Percentiles rank a stretch among this genome's conserved stretches.
phyloP scores from a whole-genome alignment of 768 basidiomycete species.

The Gelatoporia subvermispora region DNA sequence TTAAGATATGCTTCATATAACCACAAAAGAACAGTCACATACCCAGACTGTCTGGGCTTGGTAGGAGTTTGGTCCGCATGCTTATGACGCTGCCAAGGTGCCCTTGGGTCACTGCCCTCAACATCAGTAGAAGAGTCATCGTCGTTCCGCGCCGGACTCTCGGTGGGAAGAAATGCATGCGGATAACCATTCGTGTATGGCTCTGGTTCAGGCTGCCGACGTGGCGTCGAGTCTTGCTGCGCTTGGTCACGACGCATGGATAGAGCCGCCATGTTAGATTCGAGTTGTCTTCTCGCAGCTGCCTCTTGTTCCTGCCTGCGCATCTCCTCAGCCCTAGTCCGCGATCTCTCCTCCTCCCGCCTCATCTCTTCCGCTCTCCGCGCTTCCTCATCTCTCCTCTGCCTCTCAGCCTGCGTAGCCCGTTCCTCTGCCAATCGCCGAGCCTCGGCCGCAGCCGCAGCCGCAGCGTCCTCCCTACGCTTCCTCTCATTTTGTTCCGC shows the following conservation, averaged over 20 bases:
- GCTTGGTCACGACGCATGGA: too few species aligned
- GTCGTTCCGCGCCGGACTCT: conserved; percentile 55
- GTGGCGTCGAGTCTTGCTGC: too few species aligned
- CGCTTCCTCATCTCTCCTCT: conserved; percentile 29
- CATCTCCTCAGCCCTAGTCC: conserved; percentile 23
- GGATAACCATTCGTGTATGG: too few species aligned
- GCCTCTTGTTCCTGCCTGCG: conserved; percentile 49
- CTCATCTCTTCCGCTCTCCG: conserved; percentile 14
- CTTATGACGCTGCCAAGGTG: conserved; percentile 6
- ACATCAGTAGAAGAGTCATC: conserved; percentile 43
- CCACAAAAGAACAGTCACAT: background rate
- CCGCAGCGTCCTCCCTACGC: conserved; percentile 15
- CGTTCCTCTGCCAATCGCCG: conserved; percentile 18
- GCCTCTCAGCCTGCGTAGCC: conserved; percentile 15
- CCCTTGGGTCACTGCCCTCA: conserved; percentile 22
- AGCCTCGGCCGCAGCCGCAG: conserved; percentile 14
- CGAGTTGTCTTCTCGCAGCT: conserved; percentile 53
- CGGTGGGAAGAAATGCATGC: conserved; percentile 45
- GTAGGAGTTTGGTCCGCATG: conserved; percentile 19
- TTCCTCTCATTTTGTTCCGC: conserved; percentile 14
- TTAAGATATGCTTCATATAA: background rate
- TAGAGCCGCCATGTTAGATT: conserved; percentile 30
- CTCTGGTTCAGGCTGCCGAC: too few species aligned
- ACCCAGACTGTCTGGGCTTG: conserved; percentile 17
- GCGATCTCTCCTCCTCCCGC: conserved; percentile 16